A percentile compares a stretch with the other conserved stretches of the same genome.
These are phyloP conservation scores for Scleroderma bovista DNA, from an alignment of 768 basidiomycete species.

Conservation along the genomic window DNA sequence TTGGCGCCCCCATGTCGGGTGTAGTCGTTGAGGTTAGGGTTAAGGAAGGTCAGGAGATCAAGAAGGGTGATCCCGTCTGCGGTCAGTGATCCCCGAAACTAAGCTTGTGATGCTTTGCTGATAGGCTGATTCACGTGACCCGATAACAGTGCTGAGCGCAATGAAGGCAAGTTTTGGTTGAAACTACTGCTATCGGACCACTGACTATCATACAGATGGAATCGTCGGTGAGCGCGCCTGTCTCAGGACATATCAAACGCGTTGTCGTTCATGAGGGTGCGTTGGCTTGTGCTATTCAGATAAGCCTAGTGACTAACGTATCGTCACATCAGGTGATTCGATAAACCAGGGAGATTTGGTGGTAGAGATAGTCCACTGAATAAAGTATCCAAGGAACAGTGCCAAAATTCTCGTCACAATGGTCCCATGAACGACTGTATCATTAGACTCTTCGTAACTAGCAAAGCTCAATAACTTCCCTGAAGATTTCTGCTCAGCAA, in stretches of 20 bases:
- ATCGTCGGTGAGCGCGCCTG: slow-evolving; percentile 92
- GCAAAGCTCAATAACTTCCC: not conserved
- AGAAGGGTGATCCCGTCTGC: slow-evolving; percentile 95
- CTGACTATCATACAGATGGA: slow-evolving; percentile 75
- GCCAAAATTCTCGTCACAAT: slow-evolving; percentile 3
- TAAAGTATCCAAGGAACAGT: slow-evolving; percentile 1
- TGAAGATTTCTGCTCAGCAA: no score
- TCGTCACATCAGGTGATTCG: slow-evolving; percentile 63
- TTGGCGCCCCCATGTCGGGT: slow-evolving; percentile 96
- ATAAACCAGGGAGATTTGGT: slow-evolving; percentile 91
- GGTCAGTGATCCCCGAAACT: slow-evolving; percentile 43
- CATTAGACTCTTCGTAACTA: slow-evolving; percentile 4
- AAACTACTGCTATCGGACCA: not conserved
- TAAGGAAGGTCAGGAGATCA: slow-evolving; percentile 96
- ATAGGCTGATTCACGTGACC: slow-evolving; percentile 1
- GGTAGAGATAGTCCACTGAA: slow-evolving; percentile 78
- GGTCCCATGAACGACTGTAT: slow-evolving; percentile 18
- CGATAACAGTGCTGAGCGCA: slow-evolving; percentile 72
- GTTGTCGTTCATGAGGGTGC: slow-evolving; percentile 85
- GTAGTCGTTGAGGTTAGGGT: slow-evolving; percentile 98
- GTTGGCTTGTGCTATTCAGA: slow-evolving; percentile 9
- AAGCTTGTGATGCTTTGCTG: slow-evolving; percentile 19
- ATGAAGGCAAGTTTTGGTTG: slow-evolving; percentile 70
- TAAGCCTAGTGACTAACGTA: slow-evolving; percentile 2
- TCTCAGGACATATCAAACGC: slow-evolving; percentile 93